Evolutionary conservation across 73 alveolate genomes (phyloP).

Genomic region (Paramecium caudatum): DNA sequence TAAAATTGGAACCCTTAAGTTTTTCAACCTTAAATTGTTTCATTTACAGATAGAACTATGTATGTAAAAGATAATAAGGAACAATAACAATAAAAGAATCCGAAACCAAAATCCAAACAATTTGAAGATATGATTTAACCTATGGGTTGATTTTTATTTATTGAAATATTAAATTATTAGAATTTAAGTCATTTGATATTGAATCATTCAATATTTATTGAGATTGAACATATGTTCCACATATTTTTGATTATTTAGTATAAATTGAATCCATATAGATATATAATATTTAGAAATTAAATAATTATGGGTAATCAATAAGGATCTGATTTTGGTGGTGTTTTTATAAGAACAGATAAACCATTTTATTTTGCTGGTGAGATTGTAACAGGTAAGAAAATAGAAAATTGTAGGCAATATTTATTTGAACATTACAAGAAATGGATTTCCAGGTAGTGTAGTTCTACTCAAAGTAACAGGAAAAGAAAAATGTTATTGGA

Average conservation of each 20-base stretch:
- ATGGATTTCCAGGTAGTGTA: constrained; percentile 44
- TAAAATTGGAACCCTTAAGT: constrained; percentile 76
- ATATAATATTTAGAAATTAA: no score
- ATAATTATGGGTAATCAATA: constrained; percentile 51
- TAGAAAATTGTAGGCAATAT: constrained; percentile 10
- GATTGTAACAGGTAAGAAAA: not conserved
- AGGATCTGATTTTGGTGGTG: constrained; percentile 64
- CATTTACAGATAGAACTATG: not conserved
- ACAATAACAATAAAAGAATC: constrained; percentile 13
- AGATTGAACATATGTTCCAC: no score
- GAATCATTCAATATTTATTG: no score
- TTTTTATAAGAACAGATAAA: constrained; percentile 55
- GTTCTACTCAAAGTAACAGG: constrained; percentile 43
- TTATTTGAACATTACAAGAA: constrained; percentile 7
- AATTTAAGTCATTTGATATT: no score
- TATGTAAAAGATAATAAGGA: not conserved
- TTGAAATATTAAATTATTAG: no score
- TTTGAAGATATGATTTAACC: no score
- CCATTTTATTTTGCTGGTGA: constrained; percentile 64
- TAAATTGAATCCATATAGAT: no score
- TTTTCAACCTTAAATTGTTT: constrained; percentile 59
- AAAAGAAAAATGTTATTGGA: constrained; percentile 44
- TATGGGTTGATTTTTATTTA: no score
- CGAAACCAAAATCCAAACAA: no score
- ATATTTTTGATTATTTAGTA: no score